Conservation (phyloP, 2,329 filamentous ascomycete genomes). For the Diaporthe citriasiana region DNA sequence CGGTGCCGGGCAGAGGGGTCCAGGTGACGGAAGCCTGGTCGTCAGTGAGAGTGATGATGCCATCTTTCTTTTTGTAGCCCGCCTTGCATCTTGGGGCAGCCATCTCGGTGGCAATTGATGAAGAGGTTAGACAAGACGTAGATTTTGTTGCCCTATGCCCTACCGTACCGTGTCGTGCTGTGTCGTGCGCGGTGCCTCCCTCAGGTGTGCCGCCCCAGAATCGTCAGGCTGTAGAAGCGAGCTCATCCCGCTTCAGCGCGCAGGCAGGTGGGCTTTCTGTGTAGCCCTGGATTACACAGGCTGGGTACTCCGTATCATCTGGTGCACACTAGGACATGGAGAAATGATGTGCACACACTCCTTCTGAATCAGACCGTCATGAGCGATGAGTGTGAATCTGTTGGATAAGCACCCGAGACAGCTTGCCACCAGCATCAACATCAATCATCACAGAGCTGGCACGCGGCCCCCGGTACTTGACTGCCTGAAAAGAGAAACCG, state of each 20-base stretch:
- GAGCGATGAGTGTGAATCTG: background rate
- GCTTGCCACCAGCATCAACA: background rate
- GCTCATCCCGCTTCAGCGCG: slow-evolving; percentile 4
- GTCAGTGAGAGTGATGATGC: slow-evolving; percentile 79
- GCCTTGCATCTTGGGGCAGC: slow-evolving; percentile 74
- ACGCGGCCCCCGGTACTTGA: background rate
- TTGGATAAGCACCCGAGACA: background rate
- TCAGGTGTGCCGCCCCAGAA: slow-evolving; percentile 20
- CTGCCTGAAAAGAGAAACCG: background rate
- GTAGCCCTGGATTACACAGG: background rate
- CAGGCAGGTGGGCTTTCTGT: background rate
- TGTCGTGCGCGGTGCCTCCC: background rate
- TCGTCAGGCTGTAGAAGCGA: slow-evolving; percentile 6
- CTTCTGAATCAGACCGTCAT: background rate
- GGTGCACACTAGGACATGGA: background rate
- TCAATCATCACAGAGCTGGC: background rate
- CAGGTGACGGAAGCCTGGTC: slow-evolving; percentile 84
- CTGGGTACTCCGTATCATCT: background rate
- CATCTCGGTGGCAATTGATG: slow-evolving; percentile 57
- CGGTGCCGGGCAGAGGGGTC: slow-evolving; percentile 77
- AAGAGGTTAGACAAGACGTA: background rate
- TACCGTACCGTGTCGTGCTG: background rate
- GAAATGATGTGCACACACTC: background rate
- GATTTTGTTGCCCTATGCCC: background rate
- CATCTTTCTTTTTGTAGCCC: slow-evolving; percentile 97